These are phyloP conservation scores for Cubamyces sp. DNA, from an alignment of 768 basidiomycete genomes.

Conservation along the genomic window DNA sequence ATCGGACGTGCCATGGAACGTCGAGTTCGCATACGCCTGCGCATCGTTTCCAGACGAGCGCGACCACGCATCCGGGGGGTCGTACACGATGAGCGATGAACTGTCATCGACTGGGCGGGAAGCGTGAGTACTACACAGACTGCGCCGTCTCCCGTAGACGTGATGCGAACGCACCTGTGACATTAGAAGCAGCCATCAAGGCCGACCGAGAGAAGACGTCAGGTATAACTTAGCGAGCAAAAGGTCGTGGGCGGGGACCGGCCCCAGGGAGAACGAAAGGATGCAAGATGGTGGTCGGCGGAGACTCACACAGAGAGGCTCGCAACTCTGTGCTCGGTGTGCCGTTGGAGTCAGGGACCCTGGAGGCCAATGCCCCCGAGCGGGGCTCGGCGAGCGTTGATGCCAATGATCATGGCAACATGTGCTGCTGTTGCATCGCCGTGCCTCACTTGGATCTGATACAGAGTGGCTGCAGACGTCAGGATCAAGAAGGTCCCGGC, in stretches of 20 bases:
- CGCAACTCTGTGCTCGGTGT: not conserved
- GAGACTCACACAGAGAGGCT: slow-evolving; percentile 9
- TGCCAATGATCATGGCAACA: slow-evolving; percentile 6
- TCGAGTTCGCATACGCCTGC: slow-evolving; percentile 49
- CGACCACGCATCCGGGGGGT: slow-evolving; percentile 53
- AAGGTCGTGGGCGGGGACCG: slow-evolving; percentile 10
- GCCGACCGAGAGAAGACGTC: slow-evolving; percentile 18
- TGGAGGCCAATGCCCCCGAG: not conserved
- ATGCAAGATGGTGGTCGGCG: slow-evolving; percentile 10
- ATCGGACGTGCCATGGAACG: slow-evolving; percentile 48
- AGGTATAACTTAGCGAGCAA: slow-evolving; percentile 12
- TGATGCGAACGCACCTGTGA: slow-evolving; percentile 32
- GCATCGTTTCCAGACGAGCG: slow-evolving; percentile 46
- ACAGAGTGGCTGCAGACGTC: not conserved
- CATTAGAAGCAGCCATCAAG: slow-evolving; percentile 38
- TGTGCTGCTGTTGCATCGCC: slow-evolving; percentile 5
- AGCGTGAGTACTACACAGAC: not conserved
- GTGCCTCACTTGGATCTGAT: not conserved
- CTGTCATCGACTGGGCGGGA: slow-evolving; percentile 55
- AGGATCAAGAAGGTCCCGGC: not conserved
- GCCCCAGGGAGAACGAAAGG: slow-evolving; percentile 23
- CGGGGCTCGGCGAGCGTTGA: not conserved
- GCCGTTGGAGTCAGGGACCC: too few species aligned
- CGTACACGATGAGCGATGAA: slow-evolving; percentile 57
- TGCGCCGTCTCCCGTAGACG: not conserved